These are phyloP conservation scores for Saccharomycopsis amapae DNA, from an alignment of 805 yeast genomes.

Conservation along the genomic window DNA sequence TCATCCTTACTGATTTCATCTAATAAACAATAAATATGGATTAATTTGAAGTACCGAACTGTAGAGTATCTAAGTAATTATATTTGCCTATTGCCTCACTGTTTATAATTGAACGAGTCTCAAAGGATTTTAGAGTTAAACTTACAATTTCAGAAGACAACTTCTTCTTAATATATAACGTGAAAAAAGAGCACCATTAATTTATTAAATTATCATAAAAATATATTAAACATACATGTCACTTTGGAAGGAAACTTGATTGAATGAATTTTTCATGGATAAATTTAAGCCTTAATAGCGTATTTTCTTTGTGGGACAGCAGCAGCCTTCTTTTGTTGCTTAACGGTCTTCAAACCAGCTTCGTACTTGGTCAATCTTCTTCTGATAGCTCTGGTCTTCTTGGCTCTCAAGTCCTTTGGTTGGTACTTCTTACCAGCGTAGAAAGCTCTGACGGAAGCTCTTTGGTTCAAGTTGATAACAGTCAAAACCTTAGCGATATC, in stretches of 20 bases:
- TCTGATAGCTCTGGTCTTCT: constrained; percentile 99
- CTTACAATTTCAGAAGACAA: too few relatives aligned
- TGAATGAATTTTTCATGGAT: too few relatives aligned
- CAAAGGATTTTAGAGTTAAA: too few relatives aligned
- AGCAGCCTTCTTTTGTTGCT: constrained; percentile 83
- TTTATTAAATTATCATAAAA: too few relatives aligned
- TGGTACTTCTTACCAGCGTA: constrained; percentile 91
- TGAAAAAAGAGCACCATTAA: too few relatives aligned
- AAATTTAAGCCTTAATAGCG: constrained; percentile 92
- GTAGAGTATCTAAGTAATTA: too few relatives aligned
- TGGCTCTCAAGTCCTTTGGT: constrained; percentile 98
- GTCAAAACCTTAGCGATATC: constrained; percentile 98
- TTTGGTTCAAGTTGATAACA: constrained; percentile 92
- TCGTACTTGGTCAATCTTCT: constrained; percentile 88
- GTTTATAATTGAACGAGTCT: too few relatives aligned
- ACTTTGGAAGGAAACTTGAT: too few relatives aligned
- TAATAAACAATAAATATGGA: constrained; percentile 49
- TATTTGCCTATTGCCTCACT: too few relatives aligned
- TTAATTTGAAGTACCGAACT: constrained; percentile 32
- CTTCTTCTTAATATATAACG: too few relatives aligned
- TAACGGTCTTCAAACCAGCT: constrained; percentile 72
- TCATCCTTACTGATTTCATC: constrained; percentile 42
- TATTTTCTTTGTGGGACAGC: constrained; percentile 98
- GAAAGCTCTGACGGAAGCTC: constrained; percentile 90
- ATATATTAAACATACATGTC: too few relatives aligned